Percentiles rank a stretch among this genome's conserved stretches.
These are phyloP conservation scores for Psilocybe azurescens DNA, from an alignment of 768 basidiomycete genomes.

Conservation along the genomic window DNA sequence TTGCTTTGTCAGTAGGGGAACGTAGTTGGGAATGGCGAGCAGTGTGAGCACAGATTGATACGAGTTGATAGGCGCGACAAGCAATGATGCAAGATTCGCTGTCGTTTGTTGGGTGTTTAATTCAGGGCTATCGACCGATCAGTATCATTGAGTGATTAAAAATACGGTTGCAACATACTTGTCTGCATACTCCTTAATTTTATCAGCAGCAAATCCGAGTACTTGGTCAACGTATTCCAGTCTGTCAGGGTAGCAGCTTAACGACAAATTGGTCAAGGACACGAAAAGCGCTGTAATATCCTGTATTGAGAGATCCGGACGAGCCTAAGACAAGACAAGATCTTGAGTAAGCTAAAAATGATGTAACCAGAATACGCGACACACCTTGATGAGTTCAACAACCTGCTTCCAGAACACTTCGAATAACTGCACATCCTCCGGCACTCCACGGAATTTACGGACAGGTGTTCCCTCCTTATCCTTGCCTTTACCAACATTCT, in stretches of 20 bases:
- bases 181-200: conserved; percentile 83
- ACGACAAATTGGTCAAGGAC: conserved; percentile 91
- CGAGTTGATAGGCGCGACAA: conserved; percentile 94
- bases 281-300: conserved; percentile 97
- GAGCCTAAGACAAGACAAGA: conserved; percentile 60
- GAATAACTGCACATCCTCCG: conserved; percentile 93
- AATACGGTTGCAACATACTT: conserved; percentile 54
- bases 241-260: conserved; percentile 97
- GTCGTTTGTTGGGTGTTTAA: conserved; percentile 88
- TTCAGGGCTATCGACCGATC: conserved; percentile 65
- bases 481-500: conserved; percentile 55
- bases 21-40: conserved; percentile 93
- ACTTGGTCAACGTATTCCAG: conserved; percentile 98
- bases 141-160: background rate
- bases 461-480: conserved; percentile 60
- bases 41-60: conserved; percentile 96
- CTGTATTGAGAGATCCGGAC: conserved; percentile 96
- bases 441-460: conserved; percentile 93
- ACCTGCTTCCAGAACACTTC: conserved; percentile 99
- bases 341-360: background rate
- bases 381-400: conserved; percentile 94
- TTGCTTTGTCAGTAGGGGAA: conserved; percentile 81
- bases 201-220: conserved; percentile 84
- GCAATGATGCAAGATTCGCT: conserved; percentile 86
- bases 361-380: conserved; percentile 19